Evolutionary conservation across 2,329 filamentous ascomycete genomes (phyloP).

Genomic region (Colletotrichum aenigma): DNA sequence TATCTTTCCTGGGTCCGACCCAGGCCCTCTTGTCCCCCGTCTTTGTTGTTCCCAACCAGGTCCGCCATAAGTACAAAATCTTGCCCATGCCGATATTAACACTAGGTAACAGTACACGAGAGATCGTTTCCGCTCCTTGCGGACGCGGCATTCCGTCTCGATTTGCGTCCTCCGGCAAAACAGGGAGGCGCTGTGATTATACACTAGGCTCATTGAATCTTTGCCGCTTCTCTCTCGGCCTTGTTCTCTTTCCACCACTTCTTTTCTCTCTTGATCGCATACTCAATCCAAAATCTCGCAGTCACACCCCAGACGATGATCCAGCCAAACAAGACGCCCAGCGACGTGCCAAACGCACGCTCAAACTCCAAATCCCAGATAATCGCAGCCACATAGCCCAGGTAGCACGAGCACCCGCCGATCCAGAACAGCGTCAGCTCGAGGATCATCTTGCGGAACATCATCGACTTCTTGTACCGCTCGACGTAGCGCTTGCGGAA

Average conservation of each 20-base stretch:
- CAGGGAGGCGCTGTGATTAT: conserved; percentile 3
- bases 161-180: not conserved
- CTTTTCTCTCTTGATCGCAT: conserved; percentile 12
- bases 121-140: not conserved
- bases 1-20: not conserved
- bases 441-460: conserved; percentile 19
- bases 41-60: not conserved
- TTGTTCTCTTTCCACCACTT: conserved; percentile 18
- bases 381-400: conserved; percentile 13
- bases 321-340: conserved; percentile 15
- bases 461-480: conserved; percentile 18
- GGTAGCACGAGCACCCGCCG: conserved; percentile 10
- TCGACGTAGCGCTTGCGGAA: conserved; percentile 15
- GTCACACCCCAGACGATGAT: conserved; percentile 15
- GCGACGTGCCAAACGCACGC: conserved; percentile 8
- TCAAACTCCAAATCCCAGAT: conserved; percentile 18
- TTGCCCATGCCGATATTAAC: conserved; percentile 11
- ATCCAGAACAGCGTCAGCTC: conserved; percentile 18
- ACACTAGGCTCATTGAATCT: conserved; percentile 20
- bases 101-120: conserved; percentile 4
- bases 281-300: conserved; percentile 13
- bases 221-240: conserved; percentile 11
- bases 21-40: not conserved
- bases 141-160: not conserved
- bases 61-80: conserved; percentile 9